Evolutionary conservation across 768 basidiomycete species (phyloP).

Genomic region (Trichaptum fuscoviolaceum): DNA sequence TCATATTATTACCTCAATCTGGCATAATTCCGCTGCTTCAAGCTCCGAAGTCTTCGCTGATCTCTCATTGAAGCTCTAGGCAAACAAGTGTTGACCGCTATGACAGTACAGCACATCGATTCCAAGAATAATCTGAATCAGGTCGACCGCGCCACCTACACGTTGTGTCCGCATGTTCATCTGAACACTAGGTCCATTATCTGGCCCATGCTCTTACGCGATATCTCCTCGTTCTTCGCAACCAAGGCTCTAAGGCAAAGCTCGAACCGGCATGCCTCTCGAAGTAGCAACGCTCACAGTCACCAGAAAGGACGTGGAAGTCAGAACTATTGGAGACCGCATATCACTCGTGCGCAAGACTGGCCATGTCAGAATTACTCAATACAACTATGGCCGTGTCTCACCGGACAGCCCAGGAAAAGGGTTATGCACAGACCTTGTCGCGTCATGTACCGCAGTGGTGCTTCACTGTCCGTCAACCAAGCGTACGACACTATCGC

Average conservation of each 20-base stretch:
- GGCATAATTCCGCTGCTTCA: not conserved
- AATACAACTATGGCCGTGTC: not conserved
- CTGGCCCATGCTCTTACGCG: not conserved
- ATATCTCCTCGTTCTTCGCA: not conserved
- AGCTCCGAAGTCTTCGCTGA: not conserved
- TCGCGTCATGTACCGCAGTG: not conserved
- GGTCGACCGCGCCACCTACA: not conserved
- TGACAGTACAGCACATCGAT: not conserved
- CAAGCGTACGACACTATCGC: not conserved
- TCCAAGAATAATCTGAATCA: not conserved
- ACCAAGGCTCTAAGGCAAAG: not conserved
- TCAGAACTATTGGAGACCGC: not conserved
- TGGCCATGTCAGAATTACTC: not conserved
- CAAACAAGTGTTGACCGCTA: not conserved
- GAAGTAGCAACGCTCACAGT: not conserved
- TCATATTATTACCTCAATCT: not conserved
- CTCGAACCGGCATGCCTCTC: not conserved
- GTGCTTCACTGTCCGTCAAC: not conserved
- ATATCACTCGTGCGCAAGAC: not conserved
- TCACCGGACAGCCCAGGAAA: not conserved
- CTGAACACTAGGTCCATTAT: not conserved
- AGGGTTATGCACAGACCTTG: not conserved
- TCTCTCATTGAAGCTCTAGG: not conserved
- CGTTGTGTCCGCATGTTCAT: not conserved
- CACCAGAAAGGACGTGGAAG: not conserved